Percentiles rank a stretch among this genome's conserved stretches.
These are phyloP conservation scores for Tricladium varicosporioides DNA, from an alignment of 2,329 filamentous ascomycete species.

Conservation along the genomic window DNA sequence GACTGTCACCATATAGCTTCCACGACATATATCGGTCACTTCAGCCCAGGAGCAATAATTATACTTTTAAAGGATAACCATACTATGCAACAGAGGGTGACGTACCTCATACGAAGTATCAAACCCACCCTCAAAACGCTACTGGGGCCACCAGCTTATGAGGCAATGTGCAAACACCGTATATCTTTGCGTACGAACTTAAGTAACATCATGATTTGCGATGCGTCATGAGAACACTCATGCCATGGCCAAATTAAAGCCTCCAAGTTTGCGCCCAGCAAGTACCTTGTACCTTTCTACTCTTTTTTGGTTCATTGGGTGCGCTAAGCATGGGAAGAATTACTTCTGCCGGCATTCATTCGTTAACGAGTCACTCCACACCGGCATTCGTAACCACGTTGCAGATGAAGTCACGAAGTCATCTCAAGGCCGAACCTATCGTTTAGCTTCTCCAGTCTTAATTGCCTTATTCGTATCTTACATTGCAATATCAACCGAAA, in stretches of 20 bases:
- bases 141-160: too few relatives aligned
- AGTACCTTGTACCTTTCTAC: too few relatives aligned
- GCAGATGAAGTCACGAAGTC: neutral
- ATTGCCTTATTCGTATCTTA: neutral
- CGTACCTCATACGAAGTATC: too few relatives aligned
- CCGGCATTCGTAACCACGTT: neutral
- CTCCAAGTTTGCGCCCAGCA: neutral
- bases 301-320: neutral
- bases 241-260: too few relatives aligned
- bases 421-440: neutral
- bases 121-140: too few relatives aligned
- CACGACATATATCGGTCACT: too few relatives aligned
- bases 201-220: too few relatives aligned
- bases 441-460: neutral
- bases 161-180: too few relatives aligned
- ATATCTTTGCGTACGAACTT: too few relatives aligned
- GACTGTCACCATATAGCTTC: neutral
- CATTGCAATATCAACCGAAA: neutral
- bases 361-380: neutral
- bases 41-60: neutral
- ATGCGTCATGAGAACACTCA: too few relatives aligned
- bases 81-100: neutral
- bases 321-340: neutral
- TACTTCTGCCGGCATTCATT: slow-evolving; percentile 6
- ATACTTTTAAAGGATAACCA: neutral